These are phyloP conservation scores for Elasticomyces elasticus DNA, from an alignment of 495 filamentous ascomycete genomes.

Conservation along the genomic window DNA sequence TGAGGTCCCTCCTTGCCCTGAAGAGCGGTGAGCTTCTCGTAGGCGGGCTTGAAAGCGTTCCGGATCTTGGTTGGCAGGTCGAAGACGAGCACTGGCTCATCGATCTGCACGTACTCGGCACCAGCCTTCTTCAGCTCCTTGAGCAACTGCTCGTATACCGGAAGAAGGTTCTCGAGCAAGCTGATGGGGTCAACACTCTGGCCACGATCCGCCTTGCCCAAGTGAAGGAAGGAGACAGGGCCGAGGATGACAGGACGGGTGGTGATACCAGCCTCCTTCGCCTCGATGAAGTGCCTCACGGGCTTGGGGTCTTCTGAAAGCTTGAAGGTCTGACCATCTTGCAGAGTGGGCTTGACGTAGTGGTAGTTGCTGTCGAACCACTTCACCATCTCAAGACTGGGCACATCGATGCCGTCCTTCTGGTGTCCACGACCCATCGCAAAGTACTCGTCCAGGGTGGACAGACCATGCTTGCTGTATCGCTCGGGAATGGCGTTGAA, in stretches of 20 bases:
- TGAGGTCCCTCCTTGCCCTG: conserved; percentile 64
- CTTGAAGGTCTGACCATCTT: conserved; percentile 92
- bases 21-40: conserved; percentile 70
- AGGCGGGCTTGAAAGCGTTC: conserved; percentile 94
- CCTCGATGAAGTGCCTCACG: conserved; percentile 86
- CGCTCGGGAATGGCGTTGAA: conserved; percentile 88
- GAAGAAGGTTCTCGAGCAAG: conserved; percentile 81
- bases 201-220: conserved; percentile 93
- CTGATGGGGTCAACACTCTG: conserved; percentile 85
- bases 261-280: conserved; percentile 85
- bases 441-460: conserved; percentile 91
- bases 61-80: conserved; percentile 80
- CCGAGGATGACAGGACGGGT: conserved; percentile 93
- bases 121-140: conserved; percentile 86
- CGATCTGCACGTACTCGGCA: conserved; percentile 91
- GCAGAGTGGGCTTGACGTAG: conserved; percentile 97
- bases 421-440: conserved; percentile 98
- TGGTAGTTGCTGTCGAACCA: conserved; percentile 99
- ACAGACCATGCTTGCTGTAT: conserved; percentile 75
- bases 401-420: conserved; percentile 85
- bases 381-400: conserved; percentile 96
- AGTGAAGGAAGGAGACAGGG: conserved; percentile 89
- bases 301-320: conserved; percentile 82
- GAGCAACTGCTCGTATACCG: conserved; percentile 85
- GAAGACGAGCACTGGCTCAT: conserved; percentile 92